Evolutionary conservation across 495 filamentous ascomycete species (phyloP).

Genomic region (Articulospora tetracladia): DNA sequence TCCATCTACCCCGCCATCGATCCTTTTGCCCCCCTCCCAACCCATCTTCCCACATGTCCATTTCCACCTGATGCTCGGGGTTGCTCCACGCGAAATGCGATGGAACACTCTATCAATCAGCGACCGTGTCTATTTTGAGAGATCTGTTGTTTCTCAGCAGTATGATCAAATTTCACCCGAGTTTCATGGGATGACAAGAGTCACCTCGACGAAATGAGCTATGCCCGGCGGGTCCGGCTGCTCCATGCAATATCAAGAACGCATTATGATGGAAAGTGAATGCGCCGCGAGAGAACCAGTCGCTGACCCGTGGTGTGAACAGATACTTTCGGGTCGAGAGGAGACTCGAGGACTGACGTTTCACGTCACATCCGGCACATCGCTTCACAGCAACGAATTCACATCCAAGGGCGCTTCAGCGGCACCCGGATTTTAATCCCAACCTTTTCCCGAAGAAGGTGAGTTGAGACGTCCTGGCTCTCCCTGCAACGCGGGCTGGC

Average conservation of each 20-base stretch:
- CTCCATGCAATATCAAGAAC: conserved; percentile 21
- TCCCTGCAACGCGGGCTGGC: conserved; percentile 15
- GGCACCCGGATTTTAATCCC: not conserved
- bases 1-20: conserved; percentile 10
- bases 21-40: not conserved
- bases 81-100: not conserved
- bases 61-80: conserved; percentile 10
- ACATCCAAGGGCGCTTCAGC: not conserved
- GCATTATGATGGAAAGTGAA: conserved; percentile 10
- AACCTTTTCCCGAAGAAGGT: conserved; percentile 5
- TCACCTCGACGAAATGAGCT: too few relatives aligned
- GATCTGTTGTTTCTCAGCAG: not conserved
- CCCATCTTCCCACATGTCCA: not conserved
- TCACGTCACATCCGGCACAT: conserved; percentile 9
- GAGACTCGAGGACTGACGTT: conserved; percentile 11
- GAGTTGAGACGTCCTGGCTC: conserved; percentile 13
- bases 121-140: not conserved
- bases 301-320: conserved; percentile 14
- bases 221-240: too few relatives aligned
- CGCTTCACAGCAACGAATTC: not conserved
- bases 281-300: not conserved
- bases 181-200: too few relatives aligned
- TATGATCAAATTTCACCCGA: not conserved
- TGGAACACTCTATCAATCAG: not conserved
- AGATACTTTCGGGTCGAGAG: conserved; percentile 17